These are phyloP conservation scores for Scenedesmus sp. DNA, from an alignment of 163 green algal genomes.

Conservation along the genomic window DNA sequence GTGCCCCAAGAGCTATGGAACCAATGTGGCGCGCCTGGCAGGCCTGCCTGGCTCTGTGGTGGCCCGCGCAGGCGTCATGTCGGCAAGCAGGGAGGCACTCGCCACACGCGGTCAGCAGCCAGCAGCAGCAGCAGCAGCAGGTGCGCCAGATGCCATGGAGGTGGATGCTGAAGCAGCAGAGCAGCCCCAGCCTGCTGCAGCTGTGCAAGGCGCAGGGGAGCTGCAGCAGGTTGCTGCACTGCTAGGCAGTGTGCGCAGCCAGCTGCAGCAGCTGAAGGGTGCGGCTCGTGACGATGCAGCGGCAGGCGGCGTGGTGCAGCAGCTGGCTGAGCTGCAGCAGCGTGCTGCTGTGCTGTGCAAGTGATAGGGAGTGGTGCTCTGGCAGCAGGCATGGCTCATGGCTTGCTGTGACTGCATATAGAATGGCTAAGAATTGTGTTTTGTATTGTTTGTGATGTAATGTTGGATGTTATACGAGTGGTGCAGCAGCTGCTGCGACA, in stretches of 20 bases:
- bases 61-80: slow-evolving; percentile 55
- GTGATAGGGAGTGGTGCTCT: background rate
- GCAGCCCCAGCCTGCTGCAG: background rate
- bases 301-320: background rate
- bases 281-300: background rate
- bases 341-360: background rate
- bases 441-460: background rate
- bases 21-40: slow-evolving; percentile 92
- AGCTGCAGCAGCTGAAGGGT: slow-evolving; percentile 16
- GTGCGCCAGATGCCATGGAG: background rate
- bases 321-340: slow-evolving; percentile 36
- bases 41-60: slow-evolving; percentile 74
- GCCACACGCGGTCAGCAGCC: background rate
- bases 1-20: slow-evolving; percentile 96
- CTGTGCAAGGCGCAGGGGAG: background rate
- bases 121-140: slow-evolving; percentile 19
- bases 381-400: background rate
- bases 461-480: background rate
- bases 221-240: background rate
- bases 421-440: background rate
- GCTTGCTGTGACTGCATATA: background rate
- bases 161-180: slow-evolving; percentile 6
- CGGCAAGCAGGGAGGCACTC: slow-evolving; percentile 19
- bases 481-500: background rate
- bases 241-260: background rate